phyloP scores from a whole-genome alignment of 257 asterid genomes.

The Ballota nigra region DNA sequence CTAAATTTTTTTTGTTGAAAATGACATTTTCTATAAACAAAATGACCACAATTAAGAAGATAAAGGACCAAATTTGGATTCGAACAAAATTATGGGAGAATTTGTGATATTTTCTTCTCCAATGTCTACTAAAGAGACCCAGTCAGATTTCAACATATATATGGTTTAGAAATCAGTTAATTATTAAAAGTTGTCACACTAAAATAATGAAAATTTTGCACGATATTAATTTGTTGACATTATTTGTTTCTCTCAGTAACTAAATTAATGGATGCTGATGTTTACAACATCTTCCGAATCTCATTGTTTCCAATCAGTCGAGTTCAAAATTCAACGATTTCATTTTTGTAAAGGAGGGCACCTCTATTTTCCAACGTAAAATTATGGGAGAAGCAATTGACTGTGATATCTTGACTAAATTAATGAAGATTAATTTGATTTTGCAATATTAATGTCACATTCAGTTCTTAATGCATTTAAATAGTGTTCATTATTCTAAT shows the following conservation, averaged over 20 bases:
- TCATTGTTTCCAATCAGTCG: too few relatives aligned
- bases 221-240: not conserved
- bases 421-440: not conserved
- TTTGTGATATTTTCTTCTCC: too few relatives aligned
- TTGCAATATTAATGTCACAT: not conserved
- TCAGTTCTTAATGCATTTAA: not conserved
- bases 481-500: not conserved
- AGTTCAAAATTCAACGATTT: constrained; percentile 1
- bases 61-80: too few relatives aligned
- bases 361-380: not conserved
- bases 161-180: not conserved
- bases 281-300: too few relatives aligned
- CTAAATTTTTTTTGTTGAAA: too few relatives aligned
- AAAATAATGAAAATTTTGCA: too few relatives aligned
- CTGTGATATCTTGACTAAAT: not conserved
- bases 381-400: constrained; percentile 3
- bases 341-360: not conserved
- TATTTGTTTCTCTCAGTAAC: not conserved
- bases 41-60: too few relatives aligned
- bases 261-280: not conserved
- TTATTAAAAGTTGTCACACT: too few relatives aligned
- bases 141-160: not conserved
- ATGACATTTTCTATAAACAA: too few relatives aligned
- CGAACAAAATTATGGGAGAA: too few relatives aligned
- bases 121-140: not conserved